Conservation (phyloP, 1,284 basidiomycete species). For the Schizophyllum commune region DNA sequence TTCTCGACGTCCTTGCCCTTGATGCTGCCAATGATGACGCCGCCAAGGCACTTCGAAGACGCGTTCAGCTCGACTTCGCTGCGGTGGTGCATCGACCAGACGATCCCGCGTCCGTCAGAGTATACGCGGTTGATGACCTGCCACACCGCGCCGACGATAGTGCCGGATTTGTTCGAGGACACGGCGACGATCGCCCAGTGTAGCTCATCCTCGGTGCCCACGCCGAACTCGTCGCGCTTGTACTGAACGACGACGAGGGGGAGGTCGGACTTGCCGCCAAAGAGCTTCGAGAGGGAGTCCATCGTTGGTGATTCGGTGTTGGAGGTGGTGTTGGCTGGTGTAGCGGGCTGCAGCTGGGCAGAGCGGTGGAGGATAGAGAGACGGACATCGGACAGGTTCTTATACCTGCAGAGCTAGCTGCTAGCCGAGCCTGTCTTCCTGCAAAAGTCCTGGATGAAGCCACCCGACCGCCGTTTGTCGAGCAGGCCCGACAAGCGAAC, state of each 20-base stretch:
- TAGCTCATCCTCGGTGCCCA: background rate
- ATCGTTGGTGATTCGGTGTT: conserved; percentile 1
- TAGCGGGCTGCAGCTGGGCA: no score
- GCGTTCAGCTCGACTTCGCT: background rate
- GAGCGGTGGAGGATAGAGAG: no score
- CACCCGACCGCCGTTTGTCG: no score
- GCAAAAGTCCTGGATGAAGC: no score
- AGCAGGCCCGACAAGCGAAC: no score
- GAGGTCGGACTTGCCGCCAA: background rate
- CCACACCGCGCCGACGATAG: background rate
- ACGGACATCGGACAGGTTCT: no score
- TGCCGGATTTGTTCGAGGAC: background rate
- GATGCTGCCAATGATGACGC: background rate
- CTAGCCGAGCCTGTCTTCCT: no score
- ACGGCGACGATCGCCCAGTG: background rate
- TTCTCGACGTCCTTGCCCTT: background rate
- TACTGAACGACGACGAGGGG: background rate
- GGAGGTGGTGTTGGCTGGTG: background rate
- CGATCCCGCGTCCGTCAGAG: background rate
- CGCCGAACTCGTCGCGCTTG: background rate
- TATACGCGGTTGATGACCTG: background rate
- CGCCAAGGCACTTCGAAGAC: background rate
- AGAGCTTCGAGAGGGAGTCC: conserved; percentile 3
- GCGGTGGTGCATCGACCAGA: background rate
- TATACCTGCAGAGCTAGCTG: no score